Base-by-base conservation (phyloP, 148 eudicot species). In the Nepenthes mirabilis region DNA sequence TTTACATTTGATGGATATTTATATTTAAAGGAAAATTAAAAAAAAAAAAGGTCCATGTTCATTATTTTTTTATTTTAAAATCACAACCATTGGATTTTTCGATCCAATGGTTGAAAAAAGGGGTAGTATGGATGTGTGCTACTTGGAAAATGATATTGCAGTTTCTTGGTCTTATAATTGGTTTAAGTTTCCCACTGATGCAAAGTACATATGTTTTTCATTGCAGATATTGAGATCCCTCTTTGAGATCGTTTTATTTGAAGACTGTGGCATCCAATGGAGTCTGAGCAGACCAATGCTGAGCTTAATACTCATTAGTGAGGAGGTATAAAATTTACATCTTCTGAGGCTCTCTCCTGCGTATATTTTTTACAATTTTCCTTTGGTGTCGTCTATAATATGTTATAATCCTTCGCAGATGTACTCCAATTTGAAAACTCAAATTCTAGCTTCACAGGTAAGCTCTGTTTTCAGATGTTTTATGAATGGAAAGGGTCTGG, bases 301-400 rank as follows among this genome's bases (percentile, higher is more conserved):
- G 73, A 88, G 98, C 72, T 79, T 88, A 72, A 83, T 91, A 70
- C 91, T 91, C 37, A 66, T 88, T 51, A 88, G 74, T 66, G 90
- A 82, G 73, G 90, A 91, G 83, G 98, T 91, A 70, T 62, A 11
- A 36, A 34, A 53, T 47, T 52, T 47, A 33, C 13, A 36, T 65
- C 1, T 13, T 60, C 8, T 37, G 1, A 64, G 32, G 13, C 53
- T 55, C 36, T 62, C 34, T 62, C 2, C 51, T 62, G 12, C 13
- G 33, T 35, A 37, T 5, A 32, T 47, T 34, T 34, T 69, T 55
- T 11, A 5, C 2, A 32, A 11, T 35, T 6, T 57, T 53, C n/a
- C 43, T 35, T 35, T 23, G 23, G 23, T 23, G 23, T 23, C 37
- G 1, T 11, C 37, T 10, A 5, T 10, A 5, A 40, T n/a, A 37